Evolutionary conservation across 2,329 filamentous ascomycete genomes (phyloP).

Genomic region (Septoria petroselini): DNA sequence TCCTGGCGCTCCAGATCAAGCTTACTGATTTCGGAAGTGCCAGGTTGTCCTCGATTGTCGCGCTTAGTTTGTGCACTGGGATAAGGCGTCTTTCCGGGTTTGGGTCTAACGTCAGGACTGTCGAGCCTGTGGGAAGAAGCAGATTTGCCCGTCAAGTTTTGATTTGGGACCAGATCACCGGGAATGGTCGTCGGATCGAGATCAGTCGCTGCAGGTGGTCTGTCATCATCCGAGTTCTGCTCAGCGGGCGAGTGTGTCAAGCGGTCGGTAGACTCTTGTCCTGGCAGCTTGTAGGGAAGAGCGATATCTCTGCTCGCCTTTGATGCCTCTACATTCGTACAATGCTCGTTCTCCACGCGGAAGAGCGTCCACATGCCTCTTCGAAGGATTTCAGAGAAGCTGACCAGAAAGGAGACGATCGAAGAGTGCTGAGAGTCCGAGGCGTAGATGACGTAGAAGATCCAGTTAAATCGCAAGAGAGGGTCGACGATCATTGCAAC

Average conservation of each 20-base stretch:
- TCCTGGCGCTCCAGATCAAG: conserved; percentile 3
- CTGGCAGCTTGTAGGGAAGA: conserved; percentile 24
- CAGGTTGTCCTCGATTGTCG: not conserved
- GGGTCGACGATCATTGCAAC: conserved; percentile 77
- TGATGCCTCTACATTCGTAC: conserved; percentile 68
- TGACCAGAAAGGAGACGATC: conserved; percentile 73
- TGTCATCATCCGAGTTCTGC: conserved; percentile 1
- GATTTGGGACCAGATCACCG: conserved; percentile 1
- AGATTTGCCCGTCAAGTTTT: too few relatives aligned
- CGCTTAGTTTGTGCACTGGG: not conserved
- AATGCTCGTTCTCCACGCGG: conserved; percentile 97
- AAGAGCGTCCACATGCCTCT: conserved; percentile 89
- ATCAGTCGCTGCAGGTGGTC: not conserved
- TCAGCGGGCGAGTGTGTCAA: conserved; percentile 1
- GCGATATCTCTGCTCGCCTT: conserved; percentile 22
- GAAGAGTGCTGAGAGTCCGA: conserved; percentile 78
- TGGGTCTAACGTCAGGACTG: conserved; percentile 1
- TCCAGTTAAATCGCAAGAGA: conserved; percentile 86
- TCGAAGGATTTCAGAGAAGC: conserved; percentile 74
- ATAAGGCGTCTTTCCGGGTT: conserved; percentile 7
- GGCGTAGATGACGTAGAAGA: conserved; percentile 85
- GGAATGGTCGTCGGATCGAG: not conserved
- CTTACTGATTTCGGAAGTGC: conserved; percentile 13
- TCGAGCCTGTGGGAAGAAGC: not conserved
- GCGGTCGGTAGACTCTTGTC: not conserved